Base-by-base conservation (phyloP, 106 monocot species). In the Acanthochlamys bracteata region DNA sequence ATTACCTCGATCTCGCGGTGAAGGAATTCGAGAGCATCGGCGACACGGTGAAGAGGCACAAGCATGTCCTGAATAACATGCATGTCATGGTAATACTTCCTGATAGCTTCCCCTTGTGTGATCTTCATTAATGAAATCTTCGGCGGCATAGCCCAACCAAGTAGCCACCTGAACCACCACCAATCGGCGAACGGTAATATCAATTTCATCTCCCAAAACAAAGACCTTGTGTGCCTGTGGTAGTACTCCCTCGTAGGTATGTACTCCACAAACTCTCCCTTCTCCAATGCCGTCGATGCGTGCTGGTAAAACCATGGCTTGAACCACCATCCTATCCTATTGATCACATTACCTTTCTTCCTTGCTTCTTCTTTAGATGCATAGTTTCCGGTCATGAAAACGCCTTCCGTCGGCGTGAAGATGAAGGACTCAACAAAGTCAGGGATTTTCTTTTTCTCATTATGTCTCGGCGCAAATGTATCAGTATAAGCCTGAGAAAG, bases 21-120 rank as follows among this genome's bases (percentile, higher is more conserved):
- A 14, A 70, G 47, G 20, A 70, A 70, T 26, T 61, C 70, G 3
- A 70, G 61, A 11, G 60, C 60, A 33, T 70, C 70, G 0, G 26
- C 70, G 3, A 70, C 70, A 24, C 39, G 25, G 11, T 61, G 26
- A 25, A 61, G 46, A 8, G 70, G 70, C 14, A 70, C 33, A 26
- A 70, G 33, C 60, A 70, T 39, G 14, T 70, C 70, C 39, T 70
- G 70, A 9, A 70, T 61, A 10, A 66, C 66, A 53, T 66, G 66
- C 66, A 53, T 66, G n/a, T 66, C 66, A 66, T 66, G 66, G 20
- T 66, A 70, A n/a, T 70, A 61, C 19, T 70, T 53, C 47, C 70
- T 25, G 49, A 70, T 60, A 17, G 70, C 70, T 45, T 70, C 70
- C 16, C 58, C 70, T 24, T 70, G 70, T 0, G 70, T 70, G 49